Evolutionary conservation across 2,329 filamentous ascomycete genomes (phyloP), one percentile per base, ranked within the genome.

Genomic region (Scortechinia acanthostroma): DNA sequence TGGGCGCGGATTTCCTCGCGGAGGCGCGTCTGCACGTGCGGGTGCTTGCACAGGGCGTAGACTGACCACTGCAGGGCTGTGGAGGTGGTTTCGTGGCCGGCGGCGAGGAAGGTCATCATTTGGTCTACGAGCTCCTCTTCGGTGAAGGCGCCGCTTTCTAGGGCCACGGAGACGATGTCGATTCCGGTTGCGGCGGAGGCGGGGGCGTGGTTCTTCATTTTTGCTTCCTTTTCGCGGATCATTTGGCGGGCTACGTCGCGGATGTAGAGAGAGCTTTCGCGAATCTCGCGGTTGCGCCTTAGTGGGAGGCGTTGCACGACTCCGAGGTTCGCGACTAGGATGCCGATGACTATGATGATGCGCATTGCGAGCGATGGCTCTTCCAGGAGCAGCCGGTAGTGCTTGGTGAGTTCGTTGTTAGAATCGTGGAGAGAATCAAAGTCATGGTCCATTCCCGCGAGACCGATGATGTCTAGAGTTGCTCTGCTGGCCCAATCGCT

Each of bases 101-200:
- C 89, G 1, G 84, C 85, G 3, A 94, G 76, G 67, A 94, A 93
- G 0, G 88, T 94, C 87, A 94, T 93, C 58, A 93, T 76, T 63
- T 95, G 89, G 59, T 93, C 86, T 25, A 89, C 77, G n/a, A 95
- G 76, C 48, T 88, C 80, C 43, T 89, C 85, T 50, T 93, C 87
- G 13, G 67, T 76, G 63, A 94, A 93, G 4, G 72, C 79, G 42
- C 86, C 86, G 30, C 81, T 88, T 57, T 83, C 76, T 42, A 95
- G 69, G 15, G 89, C 89, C 0, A 91, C 85, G 1, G 84, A 88
- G 23, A 95, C 69, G 47, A 95, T 93, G 59, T 95, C 89, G 4
- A 77, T 48, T 74, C 66, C 48, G 73, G 70, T 48, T 4, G 77
- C 48, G 74, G 66, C 48, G 73, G 70, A 48, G 67, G 70, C 35